Base-by-base conservation (phyloP, 768 basidiomycete species). In the Mycena venus region DNA sequence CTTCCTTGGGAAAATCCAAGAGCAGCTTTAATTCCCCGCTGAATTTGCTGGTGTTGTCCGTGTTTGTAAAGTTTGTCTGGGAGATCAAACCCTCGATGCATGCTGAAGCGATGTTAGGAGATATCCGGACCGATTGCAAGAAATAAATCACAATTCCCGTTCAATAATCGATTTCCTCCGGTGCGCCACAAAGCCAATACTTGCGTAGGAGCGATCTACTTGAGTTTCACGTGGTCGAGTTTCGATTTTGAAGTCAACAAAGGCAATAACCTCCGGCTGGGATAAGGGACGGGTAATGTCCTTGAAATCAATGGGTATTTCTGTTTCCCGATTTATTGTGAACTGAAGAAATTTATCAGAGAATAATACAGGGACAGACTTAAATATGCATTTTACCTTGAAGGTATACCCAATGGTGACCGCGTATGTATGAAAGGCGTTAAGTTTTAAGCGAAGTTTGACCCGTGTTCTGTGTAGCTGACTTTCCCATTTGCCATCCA, bases 401-500 rank as follows among this genome's bases (percentile, higher is more conserved):
- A n/a, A n/a, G n/a, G n/a, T n/a, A n/a, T n/a, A n/a, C n/a, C n/a
- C n/a, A 34, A 68, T 32, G 27, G 25, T 40, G 27, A 68, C 56
- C 7, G 19, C 11, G 34, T 68, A 68, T 29, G 63, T 32, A 34
- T 64, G n/a, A 11, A 2, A 8, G 36, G 15, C 29, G 12, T 40
- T 55, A 2, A 56, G 14, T 55, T 67, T 67, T 7, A 67, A 19
- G 51, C 65, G 65, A 34, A 67, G 65, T 21, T 56, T 29, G 23
- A 67, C 21, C 19, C 36, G 38, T 9, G 65, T 67, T 25, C 38
- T n/a, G 51, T 67, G 65, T 15, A 67, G 36, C 19, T 15, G 34
- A 36, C 65, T 67, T 29, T 55, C 36, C 65, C 65, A 67, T 38
- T 55, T 55, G 15, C 19, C 53, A 11, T 67, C 36, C 36, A n/a